phyloP scores from a whole-genome alignment of 208 protist genomes.

The Leishmania major region DNA sequence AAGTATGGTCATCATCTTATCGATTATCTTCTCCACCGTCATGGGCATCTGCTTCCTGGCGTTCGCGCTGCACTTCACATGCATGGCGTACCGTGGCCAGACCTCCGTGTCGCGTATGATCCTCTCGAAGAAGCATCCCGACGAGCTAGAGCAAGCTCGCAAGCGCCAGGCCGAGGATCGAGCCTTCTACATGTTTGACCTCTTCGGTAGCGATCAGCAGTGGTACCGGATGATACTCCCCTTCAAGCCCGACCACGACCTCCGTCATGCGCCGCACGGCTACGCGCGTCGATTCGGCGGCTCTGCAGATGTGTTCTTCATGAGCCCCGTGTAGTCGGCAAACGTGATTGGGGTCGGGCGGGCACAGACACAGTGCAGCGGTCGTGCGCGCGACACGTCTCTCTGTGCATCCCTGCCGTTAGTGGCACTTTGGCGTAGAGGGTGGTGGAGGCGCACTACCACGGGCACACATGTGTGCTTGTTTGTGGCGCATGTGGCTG shows the following conservation, averaged over 20 bases:
- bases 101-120: conserved; percentile 59
- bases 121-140: conserved; percentile 17
- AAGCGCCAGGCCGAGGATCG: conserved; percentile 26
- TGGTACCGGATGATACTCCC: conserved; percentile 64
- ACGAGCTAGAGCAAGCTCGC: conserved; percentile 21
- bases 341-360: background rate
- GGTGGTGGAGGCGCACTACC: background rate
- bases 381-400: background rate
- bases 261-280: conserved; percentile 20
- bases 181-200: conserved; percentile 43
- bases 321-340: conserved; percentile 7
- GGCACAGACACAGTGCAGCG: background rate
- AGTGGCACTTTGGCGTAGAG: background rate
- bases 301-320: background rate
- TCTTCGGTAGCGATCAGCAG: conserved; percentile 63
- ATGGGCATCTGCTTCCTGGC: conserved; percentile 56
- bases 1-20: conserved; percentile 30
- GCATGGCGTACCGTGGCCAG: conserved; percentile 50
- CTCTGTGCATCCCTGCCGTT: background rate
- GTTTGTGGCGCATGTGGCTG: background rate
- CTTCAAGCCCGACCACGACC: conserved; percentile 40
- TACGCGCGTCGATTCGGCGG: conserved; percentile 24
- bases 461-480: background rate
- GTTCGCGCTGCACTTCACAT: conserved; percentile 57
- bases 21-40: conserved; percentile 42